Evolutionary conservation across 495 filamentous ascomycete genomes (phyloP), one percentile per base, ranked within the genome.

Genomic region (Chaetomium tenue): DNA sequence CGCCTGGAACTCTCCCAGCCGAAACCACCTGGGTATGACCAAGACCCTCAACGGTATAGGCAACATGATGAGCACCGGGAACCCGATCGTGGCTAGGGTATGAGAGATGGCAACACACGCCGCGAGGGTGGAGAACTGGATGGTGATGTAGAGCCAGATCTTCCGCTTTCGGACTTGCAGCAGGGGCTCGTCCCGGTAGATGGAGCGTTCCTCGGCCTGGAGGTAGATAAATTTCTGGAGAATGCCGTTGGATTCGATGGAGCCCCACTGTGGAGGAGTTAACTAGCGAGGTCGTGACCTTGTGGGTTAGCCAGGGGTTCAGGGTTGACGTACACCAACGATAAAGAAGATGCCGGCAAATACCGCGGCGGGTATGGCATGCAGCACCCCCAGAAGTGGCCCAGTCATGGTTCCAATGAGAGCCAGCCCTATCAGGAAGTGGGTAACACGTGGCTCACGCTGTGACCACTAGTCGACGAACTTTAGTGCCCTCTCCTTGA

Each of bases 331-430:
- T 52, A 52, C 48, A 1, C 48, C 48, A 16, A 57, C 54, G 16
- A 42, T 18, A 33, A 57, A 57, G 20, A 40, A 57, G 5, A 57
- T 18, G 37, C 54, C 54, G 18, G 54, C 54, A 42, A 57, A 57
- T 0, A 57, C 30, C 2, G 54, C 54, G 37, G 16, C n/a, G 22
- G 54, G 54, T 33, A 57, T 57, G 18, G 37, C 42, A 23, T 57
- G 33, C 18, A 42, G 54, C 6, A 40, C 54, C 5, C 0, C 18
- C n/a, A 57, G 13, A 3, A 57, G 18, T 2, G 54, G 54, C n/a
- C 54, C 30, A 2, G 54, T 57, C 54, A 57, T 57, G 33, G 54
- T 42, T 16, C 54, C 54, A 20, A 57, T 23, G 54, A 57, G 54
- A 20, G 33, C 30, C 1, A 57, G 54, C 5, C 30, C 30, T 33